These are phyloP conservation scores for Tricholoma matsutake DNA, from an alignment of 768 basidiomycete species.

Conservation along the genomic window DNA sequence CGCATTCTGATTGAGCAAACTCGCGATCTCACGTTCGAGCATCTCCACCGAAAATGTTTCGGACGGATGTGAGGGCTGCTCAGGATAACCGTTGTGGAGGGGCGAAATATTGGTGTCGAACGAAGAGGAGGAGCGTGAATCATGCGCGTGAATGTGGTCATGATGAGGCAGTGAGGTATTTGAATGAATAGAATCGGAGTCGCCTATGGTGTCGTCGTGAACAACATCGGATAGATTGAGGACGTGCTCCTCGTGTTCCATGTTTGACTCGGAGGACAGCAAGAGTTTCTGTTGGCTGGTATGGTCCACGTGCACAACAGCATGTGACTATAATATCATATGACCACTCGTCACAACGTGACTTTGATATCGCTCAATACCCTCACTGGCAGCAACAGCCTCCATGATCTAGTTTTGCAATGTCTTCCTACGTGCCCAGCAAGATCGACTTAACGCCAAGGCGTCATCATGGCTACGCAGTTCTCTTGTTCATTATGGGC, in stretches of 20 bases:
- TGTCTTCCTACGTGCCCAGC: slow-evolving; percentile 36
- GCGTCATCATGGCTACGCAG: slow-evolving; percentile 77
- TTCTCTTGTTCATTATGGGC: slow-evolving; percentile 83
- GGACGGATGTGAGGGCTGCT: slow-evolving; percentile 33
- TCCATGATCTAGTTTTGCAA: slow-evolving; percentile 9
- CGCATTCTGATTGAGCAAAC: slow-evolving; percentile 71
- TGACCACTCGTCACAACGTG: slow-evolving; percentile 10
- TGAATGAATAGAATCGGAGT: slow-evolving; percentile 40
- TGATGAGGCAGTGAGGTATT: slow-evolving; percentile 26
- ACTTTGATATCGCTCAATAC: not conserved
- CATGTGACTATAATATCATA: slow-evolving; percentile 19
- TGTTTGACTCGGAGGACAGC: slow-evolving; percentile 18
- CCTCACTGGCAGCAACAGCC: not conserved
- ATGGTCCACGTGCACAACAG: not conserved
- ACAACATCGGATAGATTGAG: slow-evolving; percentile 83
- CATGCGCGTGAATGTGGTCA: slow-evolving; percentile 20
- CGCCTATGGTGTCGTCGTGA: slow-evolving; percentile 71
- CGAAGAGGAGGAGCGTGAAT: slow-evolving; percentile 24
- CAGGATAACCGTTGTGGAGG: slow-evolving; percentile 33
- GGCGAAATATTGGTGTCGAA: slow-evolving; percentile 38
- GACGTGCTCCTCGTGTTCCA: slow-evolving; percentile 60
- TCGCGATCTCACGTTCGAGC: slow-evolving; percentile 76
- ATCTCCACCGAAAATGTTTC: slow-evolving; percentile 65
- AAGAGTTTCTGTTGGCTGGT: not conserved
- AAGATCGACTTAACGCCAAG: slow-evolving; percentile 66